Conservation (phyloP, 2,329 filamentous ascomycete genomes). For the Septoria linicola region DNA sequence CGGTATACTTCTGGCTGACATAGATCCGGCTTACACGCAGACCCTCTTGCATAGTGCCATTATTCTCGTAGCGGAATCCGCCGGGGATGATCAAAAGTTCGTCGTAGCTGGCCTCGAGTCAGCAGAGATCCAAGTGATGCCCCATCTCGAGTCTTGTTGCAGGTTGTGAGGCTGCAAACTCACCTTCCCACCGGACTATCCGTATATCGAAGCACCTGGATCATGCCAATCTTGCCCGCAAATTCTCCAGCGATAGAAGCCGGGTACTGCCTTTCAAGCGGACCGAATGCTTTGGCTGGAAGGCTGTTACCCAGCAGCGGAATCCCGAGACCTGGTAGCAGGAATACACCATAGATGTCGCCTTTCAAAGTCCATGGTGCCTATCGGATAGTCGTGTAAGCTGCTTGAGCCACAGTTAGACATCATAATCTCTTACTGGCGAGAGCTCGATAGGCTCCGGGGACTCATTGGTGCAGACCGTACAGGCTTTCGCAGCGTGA, state of each 20-base stretch:
- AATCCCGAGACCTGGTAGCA: conserved; percentile 15
- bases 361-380: conserved; percentile 24
- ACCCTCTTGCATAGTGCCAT: conserved; percentile 5
- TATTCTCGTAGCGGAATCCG: conserved; percentile 17
- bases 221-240: conserved; percentile 22
- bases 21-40: conserved; percentile 22
- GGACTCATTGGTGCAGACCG: conserved; percentile 23
- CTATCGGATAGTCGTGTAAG: no score
- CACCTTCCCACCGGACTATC: conserved; percentile 19
- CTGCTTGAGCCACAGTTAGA: no score
- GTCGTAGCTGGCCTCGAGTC: conserved; percentile 15
- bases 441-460: conserved; percentile 16
- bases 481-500: conserved; percentile 10
- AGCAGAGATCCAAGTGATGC: no score
- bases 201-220: conserved; percentile 27
- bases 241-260: conserved; percentile 17
- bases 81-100: conserved; percentile 26
- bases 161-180: no score
- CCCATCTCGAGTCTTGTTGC: no score
- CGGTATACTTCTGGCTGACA: conserved; percentile 26
- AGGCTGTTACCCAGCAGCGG: conserved; percentile 9
- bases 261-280: conserved; percentile 17
- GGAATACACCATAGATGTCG: conserved; percentile 18
- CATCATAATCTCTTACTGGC: no score
- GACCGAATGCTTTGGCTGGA: conserved; percentile 19